Evolutionary conservation across 192 early-diverging fungal species (phyloP).

Genomic region (Ramicandelaber brevisporus): DNA sequence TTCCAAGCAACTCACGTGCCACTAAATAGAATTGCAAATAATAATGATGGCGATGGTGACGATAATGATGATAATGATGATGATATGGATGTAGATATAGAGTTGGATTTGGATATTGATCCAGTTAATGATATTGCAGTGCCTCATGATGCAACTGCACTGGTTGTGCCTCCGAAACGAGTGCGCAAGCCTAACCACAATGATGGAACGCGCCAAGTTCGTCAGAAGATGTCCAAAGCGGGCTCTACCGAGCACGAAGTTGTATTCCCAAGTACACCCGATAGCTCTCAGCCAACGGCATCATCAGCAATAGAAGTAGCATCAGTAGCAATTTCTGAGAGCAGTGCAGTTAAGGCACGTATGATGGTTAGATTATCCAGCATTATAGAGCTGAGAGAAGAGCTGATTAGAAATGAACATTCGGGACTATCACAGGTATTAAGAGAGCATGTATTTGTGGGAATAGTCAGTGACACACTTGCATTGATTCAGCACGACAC

Average conservation of each 20-base stretch:
- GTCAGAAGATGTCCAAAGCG: background rate
- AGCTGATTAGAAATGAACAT: constrained; percentile 19
- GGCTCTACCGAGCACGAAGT: background rate
- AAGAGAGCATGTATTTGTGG: constrained; percentile 65
- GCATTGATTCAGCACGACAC: constrained; percentile 75
- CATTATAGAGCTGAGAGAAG: constrained; percentile 46
- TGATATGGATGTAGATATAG: background rate
- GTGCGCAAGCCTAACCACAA: too few species aligned
- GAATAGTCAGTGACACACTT: constrained; percentile 49
- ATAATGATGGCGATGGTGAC: too few species aligned
- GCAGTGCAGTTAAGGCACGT: constrained; percentile 7
- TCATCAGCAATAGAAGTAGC: background rate
- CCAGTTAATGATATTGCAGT: background rate
- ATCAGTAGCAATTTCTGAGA: constrained; percentile 1
- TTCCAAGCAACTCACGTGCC: background rate
- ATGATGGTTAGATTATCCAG: constrained; percentile 64
- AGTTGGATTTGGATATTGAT: background rate
- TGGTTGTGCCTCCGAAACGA: too few species aligned
- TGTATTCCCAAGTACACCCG: background rate
- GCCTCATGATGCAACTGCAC: background rate
- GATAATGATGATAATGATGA: background rate
- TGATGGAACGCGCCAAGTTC: too few species aligned
- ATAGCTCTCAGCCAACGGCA: background rate
- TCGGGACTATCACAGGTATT: constrained; percentile 53
- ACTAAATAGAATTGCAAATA: too few species aligned